A percentile compares a stretch with the other conserved stretches of the same genome.
Evolutionary conservation across 139 green algal species (phyloP).

Genomic region (Tetraselmis chui): DNA sequence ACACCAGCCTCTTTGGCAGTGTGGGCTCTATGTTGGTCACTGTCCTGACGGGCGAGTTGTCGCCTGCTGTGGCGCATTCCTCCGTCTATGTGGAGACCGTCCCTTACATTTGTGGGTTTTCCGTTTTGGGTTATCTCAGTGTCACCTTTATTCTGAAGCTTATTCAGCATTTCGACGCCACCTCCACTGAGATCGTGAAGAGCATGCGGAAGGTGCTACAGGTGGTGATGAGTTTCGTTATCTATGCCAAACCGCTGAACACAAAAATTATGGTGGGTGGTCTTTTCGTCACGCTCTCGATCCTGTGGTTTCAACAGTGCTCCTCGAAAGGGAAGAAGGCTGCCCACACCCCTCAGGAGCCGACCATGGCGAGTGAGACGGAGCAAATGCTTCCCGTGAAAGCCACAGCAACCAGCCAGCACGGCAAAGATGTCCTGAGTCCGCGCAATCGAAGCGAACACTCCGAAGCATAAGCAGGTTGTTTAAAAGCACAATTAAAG

Average conservation of each 20-base stretch:
- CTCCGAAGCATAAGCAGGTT: too few species aligned
- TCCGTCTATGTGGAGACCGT: conserved; percentile 28
- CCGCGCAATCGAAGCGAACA: too few species aligned
- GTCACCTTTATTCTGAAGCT: conserved; percentile 52
- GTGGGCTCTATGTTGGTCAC: conserved; percentile 32
- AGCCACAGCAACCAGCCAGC: too few species aligned
- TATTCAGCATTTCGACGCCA: conserved; percentile 57
- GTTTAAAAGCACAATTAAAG: too few species aligned
- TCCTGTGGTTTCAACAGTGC: conserved; percentile 23
- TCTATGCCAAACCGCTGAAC: conserved; percentile 55
- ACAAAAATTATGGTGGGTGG: conserved; percentile 49
- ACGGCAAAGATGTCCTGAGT: too few species aligned
- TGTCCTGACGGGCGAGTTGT: conserved; percentile 32
- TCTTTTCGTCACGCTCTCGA: conserved; percentile 19
- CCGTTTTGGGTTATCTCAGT: conserved; percentile 48
- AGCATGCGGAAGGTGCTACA: conserved; percentile 43
- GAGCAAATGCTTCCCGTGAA: too few species aligned
- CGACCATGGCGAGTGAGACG: too few species aligned
- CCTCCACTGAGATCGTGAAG: conserved; percentile 58
- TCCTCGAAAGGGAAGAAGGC: neutral
- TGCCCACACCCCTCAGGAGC: too few species aligned
- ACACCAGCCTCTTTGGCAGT: conserved; percentile 40
- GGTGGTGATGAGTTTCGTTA: conserved; percentile 40
- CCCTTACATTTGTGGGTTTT: conserved; percentile 41
- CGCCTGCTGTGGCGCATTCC: conserved; percentile 32